phyloP scores from a whole-genome alignment of 768 basidiomycete species.

The Collybia sordida region DNA sequence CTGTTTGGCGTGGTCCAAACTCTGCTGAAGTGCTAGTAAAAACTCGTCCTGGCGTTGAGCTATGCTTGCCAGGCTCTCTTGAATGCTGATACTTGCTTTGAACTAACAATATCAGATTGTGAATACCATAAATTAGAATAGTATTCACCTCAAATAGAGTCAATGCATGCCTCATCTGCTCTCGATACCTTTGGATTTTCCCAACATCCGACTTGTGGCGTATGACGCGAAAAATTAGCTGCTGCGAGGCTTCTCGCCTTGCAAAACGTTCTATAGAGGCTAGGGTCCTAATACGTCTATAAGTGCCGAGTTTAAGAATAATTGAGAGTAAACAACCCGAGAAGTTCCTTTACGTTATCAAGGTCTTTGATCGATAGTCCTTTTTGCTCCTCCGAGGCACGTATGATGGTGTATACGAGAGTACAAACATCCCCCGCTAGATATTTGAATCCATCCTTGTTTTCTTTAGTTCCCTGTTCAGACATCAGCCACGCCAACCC shows the following conservation, averaged over 20 bases:
- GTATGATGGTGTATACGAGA: constrained; percentile 8
- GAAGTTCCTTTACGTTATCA: not conserved
- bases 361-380: not conserved
- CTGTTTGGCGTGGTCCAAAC: not conserved
- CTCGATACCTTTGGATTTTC: not conserved
- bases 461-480: constrained; percentile 5
- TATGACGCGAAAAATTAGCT: not conserved
- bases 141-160: not conserved
- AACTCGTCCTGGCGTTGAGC: not conserved
- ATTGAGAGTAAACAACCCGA: not conserved
- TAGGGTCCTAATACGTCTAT: not conserved
- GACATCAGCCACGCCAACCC: not conserved
- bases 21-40: not conserved
- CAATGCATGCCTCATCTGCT: not conserved
- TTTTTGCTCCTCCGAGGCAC: too few relatives aligned
- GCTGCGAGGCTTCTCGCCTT: not conserved
- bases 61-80: not conserved
- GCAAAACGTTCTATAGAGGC: not conserved
- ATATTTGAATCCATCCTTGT: constrained; percentile 8
- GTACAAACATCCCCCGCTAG: constrained; percentile 10
- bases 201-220: not conserved
- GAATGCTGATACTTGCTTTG: not conserved
- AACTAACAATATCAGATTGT: not conserved
- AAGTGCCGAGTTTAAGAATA: not conserved
- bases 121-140: not conserved